phyloP scores from a whole-genome alignment of 176 grass and related monocot species.

The Tillandsia leiboldiana region DNA sequence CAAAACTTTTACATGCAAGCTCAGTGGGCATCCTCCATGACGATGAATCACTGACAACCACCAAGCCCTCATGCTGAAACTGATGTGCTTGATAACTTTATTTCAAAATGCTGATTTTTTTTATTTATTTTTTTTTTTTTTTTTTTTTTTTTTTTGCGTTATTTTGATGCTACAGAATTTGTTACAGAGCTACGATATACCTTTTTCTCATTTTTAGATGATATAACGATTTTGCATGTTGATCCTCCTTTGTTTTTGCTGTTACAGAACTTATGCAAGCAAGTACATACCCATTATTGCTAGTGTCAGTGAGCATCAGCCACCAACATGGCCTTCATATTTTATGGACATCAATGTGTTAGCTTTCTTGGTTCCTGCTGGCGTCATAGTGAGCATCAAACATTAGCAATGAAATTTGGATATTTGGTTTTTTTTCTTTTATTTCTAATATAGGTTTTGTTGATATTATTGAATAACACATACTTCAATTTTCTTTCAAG shows the following conservation, averaged over 20 bases:
- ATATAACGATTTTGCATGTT: background rate
- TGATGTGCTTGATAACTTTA: too few species aligned
- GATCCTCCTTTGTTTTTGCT: slow-evolving; percentile 10
- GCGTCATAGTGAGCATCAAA: slow-evolving; percentile 76
- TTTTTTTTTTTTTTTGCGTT: too few species aligned
- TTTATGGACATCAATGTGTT: slow-evolving; percentile 99
- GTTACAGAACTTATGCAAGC: slow-evolving; percentile 95
- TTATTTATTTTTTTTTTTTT: too few species aligned
- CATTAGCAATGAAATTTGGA: background rate
- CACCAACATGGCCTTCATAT: slow-evolving; percentile 98
- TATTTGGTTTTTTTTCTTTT: too few species aligned
- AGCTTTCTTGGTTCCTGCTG: slow-evolving; percentile 93
- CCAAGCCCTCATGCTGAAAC: too few species aligned
- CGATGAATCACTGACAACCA: background rate
- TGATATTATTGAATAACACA: background rate
- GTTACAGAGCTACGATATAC: too few species aligned
- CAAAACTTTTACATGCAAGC: too few species aligned
- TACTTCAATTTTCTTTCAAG: too few species aligned
- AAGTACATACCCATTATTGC: slow-evolving; percentile 99
- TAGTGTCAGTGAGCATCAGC: slow-evolving; percentile 99
- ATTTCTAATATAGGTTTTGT: background rate
- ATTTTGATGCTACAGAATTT: too few species aligned
- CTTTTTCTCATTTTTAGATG: background rate
- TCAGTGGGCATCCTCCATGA: too few species aligned
- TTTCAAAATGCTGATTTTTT: too few species aligned